Evolutionary conservation across 345 rosid species (phyloP), one percentile per base, ranked within the genome.

Genomic region (Moringa oleifera): DNA sequence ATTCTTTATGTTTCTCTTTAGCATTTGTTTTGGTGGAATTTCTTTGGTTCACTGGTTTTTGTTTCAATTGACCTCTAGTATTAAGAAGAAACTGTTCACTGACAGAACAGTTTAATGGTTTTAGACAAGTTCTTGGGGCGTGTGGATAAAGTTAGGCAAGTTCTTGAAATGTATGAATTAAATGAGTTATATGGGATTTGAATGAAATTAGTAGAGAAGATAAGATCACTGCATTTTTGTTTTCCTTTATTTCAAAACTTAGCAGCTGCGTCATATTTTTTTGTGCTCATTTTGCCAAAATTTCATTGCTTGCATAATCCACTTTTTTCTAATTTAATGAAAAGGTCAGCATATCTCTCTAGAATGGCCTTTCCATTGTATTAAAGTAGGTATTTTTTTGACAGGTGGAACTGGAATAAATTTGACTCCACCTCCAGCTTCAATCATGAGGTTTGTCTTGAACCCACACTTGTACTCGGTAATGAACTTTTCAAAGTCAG

Each of bases 381-480:
- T 46, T 72, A 19, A 62, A 25, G 19, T 15, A 28, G 59, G 55
- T 62, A 11, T 24, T 64, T 68, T 1, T 70, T 67, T 75, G 58
- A 45, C 84, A 90, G 98, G 98, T 61, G 97, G 98, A 77, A 93
- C 98, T 58, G 98, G 97, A 82, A 88, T 93, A 75, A 93, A 93
- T 70, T 87, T 93, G 67, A 93, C 97, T 58, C 98, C 98, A 25
- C 97, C 97, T 18, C 98, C 98, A 7, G 60, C 73, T 57, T 79
- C 97, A 55, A 86, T 90, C 66, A 83, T 93, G 68, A 82, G 98
- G 98, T 86, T 68, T 68, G 87, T 79, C 62, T 55, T 28, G 28
- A 62, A 64, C 28, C 54, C 47, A 11, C 12, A 41, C 47, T 41
- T 41, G 1, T 41, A 7, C 12, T 1, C 12, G 12, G 13, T 5